phyloP scores from a whole-genome alignment of 2,329 filamentous ascomycete genomes.

The Talaromyces sp. region DNA sequence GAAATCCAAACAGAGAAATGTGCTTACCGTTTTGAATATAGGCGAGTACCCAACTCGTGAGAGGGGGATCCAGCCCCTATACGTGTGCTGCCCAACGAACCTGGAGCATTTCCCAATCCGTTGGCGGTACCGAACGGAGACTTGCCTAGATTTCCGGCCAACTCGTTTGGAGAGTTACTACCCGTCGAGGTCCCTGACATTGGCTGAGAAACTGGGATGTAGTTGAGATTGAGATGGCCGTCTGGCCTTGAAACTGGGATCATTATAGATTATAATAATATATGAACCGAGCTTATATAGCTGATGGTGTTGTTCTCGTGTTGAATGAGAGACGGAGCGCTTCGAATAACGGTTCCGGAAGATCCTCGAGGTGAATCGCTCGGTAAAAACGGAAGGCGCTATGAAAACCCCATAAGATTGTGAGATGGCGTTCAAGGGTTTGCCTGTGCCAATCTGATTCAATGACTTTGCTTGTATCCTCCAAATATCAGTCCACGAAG shows the following conservation, averaged over 20 bases:
- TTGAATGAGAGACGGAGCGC: neutral
- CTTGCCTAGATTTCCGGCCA: slow-evolving; percentile 61
- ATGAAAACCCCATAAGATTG: slow-evolving; percentile 16
- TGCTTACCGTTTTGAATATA: slow-evolving; percentile 89
- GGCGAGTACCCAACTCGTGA: slow-evolving; percentile 76
- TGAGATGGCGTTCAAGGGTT: neutral
- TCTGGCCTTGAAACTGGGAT: slow-evolving; percentile 76
- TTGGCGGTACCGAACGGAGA: slow-evolving; percentile 70
- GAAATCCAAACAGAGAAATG: neutral
- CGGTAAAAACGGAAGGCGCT: slow-evolving; percentile 6
- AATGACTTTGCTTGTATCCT: neutral
- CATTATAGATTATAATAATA: slow-evolving; percentile 63
- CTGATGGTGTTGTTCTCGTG: neutral
- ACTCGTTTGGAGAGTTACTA: slow-evolving; percentile 76
- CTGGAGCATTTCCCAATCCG: slow-evolving; percentile 52
- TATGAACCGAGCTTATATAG: neutral
- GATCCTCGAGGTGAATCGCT: neutral
- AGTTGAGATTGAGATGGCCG: slow-evolving; percentile 77
- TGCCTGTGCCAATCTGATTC: neutral
- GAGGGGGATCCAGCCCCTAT: slow-evolving; percentile 94
- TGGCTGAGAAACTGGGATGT: slow-evolving; percentile 64
- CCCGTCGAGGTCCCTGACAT: slow-evolving; percentile 77
- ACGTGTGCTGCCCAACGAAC: slow-evolving; percentile 57
- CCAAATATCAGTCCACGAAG: slow-evolving; percentile 11
- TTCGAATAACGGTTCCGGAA: slow-evolving; percentile 1